Conservation (phyloP, 2,329 filamentous ascomycete genomes). For the Uncinocarpus reesii region DNA sequence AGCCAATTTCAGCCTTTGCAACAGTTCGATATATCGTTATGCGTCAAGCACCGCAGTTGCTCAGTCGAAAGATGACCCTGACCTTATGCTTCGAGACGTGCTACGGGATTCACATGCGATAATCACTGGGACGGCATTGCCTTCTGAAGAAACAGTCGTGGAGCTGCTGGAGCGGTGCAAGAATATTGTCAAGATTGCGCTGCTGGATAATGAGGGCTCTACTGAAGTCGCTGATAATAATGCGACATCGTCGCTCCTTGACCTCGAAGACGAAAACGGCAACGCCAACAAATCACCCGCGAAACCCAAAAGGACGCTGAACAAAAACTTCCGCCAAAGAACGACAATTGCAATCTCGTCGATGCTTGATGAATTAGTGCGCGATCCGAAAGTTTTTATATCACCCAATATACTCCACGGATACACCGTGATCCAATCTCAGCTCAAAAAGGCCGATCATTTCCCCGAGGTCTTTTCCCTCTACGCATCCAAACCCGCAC, state of each 20-base stretch:
- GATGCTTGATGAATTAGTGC: constrained; percentile 58
- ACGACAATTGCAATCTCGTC: constrained; percentile 40
- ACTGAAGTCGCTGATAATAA: constrained; percentile 24
- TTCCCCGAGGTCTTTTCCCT: constrained; percentile 71
- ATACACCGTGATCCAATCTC: constrained; percentile 68
- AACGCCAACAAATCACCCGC: neutral
- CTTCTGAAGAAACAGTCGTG: constrained; percentile 28
- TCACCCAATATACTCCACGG: constrained; percentile 58
- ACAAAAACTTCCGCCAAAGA: constrained; percentile 27
- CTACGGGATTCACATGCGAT: constrained; percentile 24
- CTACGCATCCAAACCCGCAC: constrained; percentile 72
- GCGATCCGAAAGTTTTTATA: constrained; percentile 69
- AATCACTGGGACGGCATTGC: constrained; percentile 25
- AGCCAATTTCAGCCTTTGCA: neutral
- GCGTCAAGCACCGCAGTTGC: neutral
- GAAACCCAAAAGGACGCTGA: constrained; percentile 5
- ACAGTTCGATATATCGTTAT: neutral
- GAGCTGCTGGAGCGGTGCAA: constrained; percentile 29
- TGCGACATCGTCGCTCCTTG: constrained; percentile 34
- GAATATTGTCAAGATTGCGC: constrained; percentile 25
- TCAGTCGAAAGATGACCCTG: constrained; percentile 13
- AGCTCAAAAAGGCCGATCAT: constrained; percentile 61
- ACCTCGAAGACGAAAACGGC: constrained; percentile 24
- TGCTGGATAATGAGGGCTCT: constrained; percentile 22
- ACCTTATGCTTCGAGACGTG: constrained; percentile 26